phyloP scores from a whole-genome alignment of 2,329 filamentous ascomycete genomes.

The Paecilomyces niveus region DNA sequence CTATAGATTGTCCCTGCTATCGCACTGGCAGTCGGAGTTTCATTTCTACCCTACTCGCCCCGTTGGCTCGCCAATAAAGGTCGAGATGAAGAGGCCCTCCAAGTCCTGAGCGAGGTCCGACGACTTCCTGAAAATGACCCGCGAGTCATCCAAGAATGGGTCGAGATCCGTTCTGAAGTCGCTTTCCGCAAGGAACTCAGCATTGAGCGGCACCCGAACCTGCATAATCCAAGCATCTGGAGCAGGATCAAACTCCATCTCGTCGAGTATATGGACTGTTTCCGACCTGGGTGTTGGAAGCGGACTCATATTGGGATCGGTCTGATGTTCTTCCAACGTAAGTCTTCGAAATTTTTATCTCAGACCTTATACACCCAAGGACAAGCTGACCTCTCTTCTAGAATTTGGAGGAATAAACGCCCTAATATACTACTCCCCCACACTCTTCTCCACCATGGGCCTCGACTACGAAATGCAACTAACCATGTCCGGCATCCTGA shows the following conservation, averaged over 20 bases:
- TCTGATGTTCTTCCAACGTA: conserved; percentile 44
- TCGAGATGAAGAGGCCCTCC: conserved; percentile 39
- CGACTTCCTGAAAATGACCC: conserved; percentile 39
- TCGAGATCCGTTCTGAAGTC: conserved; percentile 44
- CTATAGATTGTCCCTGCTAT: conserved; percentile 32
- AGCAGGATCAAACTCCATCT: conserved; percentile 16
- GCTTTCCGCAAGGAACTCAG: conserved; percentile 34
- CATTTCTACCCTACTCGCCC: conserved; percentile 47
- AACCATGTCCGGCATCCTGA: conserved; percentile 16
- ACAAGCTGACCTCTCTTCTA: too few species aligned
- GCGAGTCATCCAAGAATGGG: conserved; percentile 42
- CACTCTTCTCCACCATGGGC: conserved; percentile 15
- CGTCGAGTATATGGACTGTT: conserved; percentile 29
- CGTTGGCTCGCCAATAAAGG: conserved; percentile 42
- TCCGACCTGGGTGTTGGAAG: conserved; percentile 38
- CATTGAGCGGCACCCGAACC: conserved; percentile 29
- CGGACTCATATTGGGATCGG: conserved; percentile 41
- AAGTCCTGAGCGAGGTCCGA: conserved; percentile 38
- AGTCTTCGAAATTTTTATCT: too few species aligned
- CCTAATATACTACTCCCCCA: conserved; percentile 44
- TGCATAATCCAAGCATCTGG: conserved; percentile 38
- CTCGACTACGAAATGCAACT: conserved; percentile 9
- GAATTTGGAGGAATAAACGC: conserved; percentile 33
- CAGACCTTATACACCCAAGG: too few species aligned
- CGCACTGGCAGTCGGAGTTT: conserved; percentile 14